Conservation (phyloP, 2,329 filamentous ascomycete species). For the Pseudogymnoascus sp. region DNA sequence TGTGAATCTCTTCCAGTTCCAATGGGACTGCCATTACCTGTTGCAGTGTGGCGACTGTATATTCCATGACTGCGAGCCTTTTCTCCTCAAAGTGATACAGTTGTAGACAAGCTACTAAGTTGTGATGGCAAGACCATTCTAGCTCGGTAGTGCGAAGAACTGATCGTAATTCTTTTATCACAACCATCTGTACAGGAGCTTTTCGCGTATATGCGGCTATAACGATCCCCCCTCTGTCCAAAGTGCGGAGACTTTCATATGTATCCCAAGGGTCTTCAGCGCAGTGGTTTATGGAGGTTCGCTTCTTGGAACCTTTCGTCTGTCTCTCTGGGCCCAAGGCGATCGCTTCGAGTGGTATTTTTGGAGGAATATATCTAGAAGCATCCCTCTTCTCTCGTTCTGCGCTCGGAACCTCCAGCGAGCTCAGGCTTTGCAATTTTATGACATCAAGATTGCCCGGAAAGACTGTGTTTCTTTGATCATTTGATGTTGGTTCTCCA, state of each 20-base stretch:
- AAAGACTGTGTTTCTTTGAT: neutral
- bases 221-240: constrained; percentile 13
- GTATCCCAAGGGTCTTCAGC: constrained; percentile 10
- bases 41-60: constrained; percentile 13
- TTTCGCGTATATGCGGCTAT: constrained; percentile 12
- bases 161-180: constrained; percentile 12
- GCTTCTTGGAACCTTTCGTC: neutral
- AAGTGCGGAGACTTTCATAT: constrained; percentile 10
- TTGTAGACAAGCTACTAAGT: constrained; percentile 11
- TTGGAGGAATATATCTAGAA: neutral
- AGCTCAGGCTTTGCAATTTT: neutral
- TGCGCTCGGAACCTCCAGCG: neutral
- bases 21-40: constrained; percentile 13
- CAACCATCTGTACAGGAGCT: constrained; percentile 10
- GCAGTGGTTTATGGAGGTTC: neutral
- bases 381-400: neutral
- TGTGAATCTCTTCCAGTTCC: constrained; percentile 11
- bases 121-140: constrained; percentile 11
- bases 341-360: neutral
- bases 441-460: neutral
- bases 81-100: constrained; percentile 11
- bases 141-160: constrained; percentile 10
- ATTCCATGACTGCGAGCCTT: constrained; percentile 14
- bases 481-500: neutral
- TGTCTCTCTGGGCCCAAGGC: neutral